Evolutionary conservation across 192 early-diverging fungal genomes (phyloP), one percentile per base, ranked within the genome.

Genomic region (Coemansia brasiliensis): DNA sequence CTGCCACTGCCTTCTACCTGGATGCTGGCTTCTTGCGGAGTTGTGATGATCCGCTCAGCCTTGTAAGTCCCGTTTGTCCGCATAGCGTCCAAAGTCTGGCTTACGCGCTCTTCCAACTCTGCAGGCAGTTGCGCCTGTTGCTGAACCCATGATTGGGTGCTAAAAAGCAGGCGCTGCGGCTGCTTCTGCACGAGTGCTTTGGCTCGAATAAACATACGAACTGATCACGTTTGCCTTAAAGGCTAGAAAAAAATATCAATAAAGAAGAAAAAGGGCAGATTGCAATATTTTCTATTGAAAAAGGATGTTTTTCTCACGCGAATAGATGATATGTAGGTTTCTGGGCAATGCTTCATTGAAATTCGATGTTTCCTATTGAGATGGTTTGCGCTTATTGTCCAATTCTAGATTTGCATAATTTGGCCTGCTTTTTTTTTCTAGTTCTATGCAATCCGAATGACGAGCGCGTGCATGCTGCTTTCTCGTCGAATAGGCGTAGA

Each of bases 41-140:
- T 79, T 13, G 72, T 62, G 53, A 88, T 85, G 16, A 88, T 42
- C 7, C 86, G 85, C 69, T 88, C 86, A 9, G 73, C 71, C 66
- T 88, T 88, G 80, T 83, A 88, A 1, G 86, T 88, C 27, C 86
- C 86, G 7, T 83, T 82, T 5, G 69, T 22, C 40, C 74, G 76
- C 74, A 88, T 88, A 22, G 37, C 55, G 1, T 83, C 83, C 39
- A 88, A 67, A 43, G 84, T 43, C 39, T 67, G 53, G 16, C 35
- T 57, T n/a, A 79, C 45, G n/a, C 75, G 69, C 59, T 72, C 70
- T 22, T 79, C 75, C 8, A 79, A 44, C 11, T 53, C 65, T 6
- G 57, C 62, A 3, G 75, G 75, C 6, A 79, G 57, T 20, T 35
- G 29, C 15, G 74, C 63, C 12, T 32, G 5, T 5, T 32, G 22